These are phyloP conservation scores for Seminavis robusta DNA, from an alignment of 108 stramenopile genomes.

Conservation along the genomic window DNA sequence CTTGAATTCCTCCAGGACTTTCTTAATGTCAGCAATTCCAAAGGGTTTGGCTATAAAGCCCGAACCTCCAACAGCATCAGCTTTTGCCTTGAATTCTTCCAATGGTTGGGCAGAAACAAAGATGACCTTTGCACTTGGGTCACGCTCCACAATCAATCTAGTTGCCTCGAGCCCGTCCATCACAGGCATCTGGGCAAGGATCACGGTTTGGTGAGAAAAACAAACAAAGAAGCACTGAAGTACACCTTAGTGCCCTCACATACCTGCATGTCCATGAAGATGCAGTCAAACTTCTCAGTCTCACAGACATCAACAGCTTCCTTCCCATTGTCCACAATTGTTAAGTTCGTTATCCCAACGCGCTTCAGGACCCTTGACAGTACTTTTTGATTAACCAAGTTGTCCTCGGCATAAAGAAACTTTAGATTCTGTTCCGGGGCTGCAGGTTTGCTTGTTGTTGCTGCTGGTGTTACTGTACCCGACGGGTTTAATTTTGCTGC, in stretches of 20 bases:
- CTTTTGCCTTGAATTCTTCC: conserved; percentile 11
- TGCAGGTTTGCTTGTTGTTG: too few species aligned
- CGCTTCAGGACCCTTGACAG: conserved; percentile 27
- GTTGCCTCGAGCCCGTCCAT: conserved; percentile 43
- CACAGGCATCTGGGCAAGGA: conserved; percentile 53
- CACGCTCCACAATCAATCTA: conserved; percentile 10
- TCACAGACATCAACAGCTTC: conserved; percentile 28
- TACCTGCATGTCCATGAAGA: conserved; percentile 60
- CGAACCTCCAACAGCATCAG: background rate
- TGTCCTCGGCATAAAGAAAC: conserved; percentile 53
- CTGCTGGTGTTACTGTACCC: too few species aligned
- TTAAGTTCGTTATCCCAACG: conserved; percentile 22
- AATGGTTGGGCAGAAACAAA: conserved; percentile 37
- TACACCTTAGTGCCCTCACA: too few species aligned
- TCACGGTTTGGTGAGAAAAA: too few species aligned
- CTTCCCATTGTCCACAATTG: conserved; percentile 38
- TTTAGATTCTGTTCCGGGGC: too few species aligned
- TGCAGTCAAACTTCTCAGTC: conserved; percentile 16
- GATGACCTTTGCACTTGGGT: conserved; percentile 28
- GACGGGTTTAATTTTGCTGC: too few species aligned
- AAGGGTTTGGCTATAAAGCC: conserved; percentile 20
- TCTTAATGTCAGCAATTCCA: conserved; percentile 5
- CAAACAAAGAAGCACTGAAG: too few species aligned
- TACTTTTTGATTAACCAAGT: conserved; percentile 45
- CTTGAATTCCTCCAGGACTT: too few species aligned